Evolutionary conservation across 768 basidiomycete genomes (phyloP).

Genomic region (Russula sp.): DNA sequence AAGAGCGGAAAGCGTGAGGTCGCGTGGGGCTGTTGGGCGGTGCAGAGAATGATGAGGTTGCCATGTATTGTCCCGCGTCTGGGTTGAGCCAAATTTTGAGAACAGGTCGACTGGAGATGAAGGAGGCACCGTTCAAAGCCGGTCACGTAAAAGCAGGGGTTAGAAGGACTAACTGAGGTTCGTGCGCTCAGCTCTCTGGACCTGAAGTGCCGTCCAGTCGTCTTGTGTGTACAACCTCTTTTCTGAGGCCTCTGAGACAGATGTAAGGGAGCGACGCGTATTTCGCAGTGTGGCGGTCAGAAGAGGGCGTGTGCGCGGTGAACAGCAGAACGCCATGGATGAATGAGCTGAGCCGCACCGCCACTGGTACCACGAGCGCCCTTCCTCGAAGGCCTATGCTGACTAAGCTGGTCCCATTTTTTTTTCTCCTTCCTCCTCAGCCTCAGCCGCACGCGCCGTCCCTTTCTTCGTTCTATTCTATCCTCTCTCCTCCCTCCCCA

Average conservation of each 20-base stretch:
- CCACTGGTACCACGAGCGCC: not conserved
- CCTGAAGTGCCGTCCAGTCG: slow-evolving; percentile 62
- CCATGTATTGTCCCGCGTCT: slow-evolving; percentile 57
- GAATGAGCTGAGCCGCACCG: not conserved
- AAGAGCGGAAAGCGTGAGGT: slow-evolving; percentile 81
- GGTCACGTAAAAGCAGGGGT: slow-evolving; percentile 15
- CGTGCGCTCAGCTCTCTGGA: slow-evolving; percentile 47
- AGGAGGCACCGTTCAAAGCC: slow-evolving; percentile 18
- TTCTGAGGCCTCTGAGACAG: slow-evolving; percentile 14
- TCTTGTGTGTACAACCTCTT: slow-evolving; percentile 37
- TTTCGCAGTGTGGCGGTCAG: not conserved
- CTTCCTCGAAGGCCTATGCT: not conserved
- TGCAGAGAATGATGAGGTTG: slow-evolving; percentile 66
- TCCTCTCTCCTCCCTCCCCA: slow-evolving; percentile 30
- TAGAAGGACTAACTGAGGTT: slow-evolving; percentile 43
- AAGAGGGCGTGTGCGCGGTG: slow-evolving; percentile 2
- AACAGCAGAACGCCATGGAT: slow-evolving; percentile 23
- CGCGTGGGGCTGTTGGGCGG: slow-evolving; percentile 47
- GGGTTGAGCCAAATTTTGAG: slow-evolving; percentile 69
- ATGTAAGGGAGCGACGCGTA: slow-evolving; percentile 3
- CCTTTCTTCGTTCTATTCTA: slow-evolving; percentile 25
- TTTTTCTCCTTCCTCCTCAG: not conserved
- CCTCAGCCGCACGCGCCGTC: slow-evolving; percentile 25
- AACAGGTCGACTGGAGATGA: slow-evolving; percentile 36
- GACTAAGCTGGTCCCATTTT: slow-evolving; percentile 6